Percentiles rank a stretch among this genome's conserved stretches.
phyloP scores from a whole-genome alignment of 2,329 filamentous ascomycete genomes.

The Paraconiothyrium sp. region DNA sequence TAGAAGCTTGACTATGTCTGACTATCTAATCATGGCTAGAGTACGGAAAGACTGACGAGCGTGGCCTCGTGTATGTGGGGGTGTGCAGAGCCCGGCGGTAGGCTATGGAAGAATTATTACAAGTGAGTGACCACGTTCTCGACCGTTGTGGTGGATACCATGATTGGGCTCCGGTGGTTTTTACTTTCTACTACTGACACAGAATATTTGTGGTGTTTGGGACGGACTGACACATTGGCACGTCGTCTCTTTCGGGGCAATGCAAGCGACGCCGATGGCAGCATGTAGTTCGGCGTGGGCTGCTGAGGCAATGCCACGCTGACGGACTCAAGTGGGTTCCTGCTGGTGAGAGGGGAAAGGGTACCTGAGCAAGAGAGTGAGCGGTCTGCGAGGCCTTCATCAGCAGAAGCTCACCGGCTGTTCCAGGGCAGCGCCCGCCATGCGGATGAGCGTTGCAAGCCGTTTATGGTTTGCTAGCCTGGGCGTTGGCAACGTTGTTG shows the following conservation, averaged over 20 bases:
- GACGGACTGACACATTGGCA: not conserved
- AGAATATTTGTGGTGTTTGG: not conserved
- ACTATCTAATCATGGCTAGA: not conserved
- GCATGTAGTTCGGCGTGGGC: not conserved
- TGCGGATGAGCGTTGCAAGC: constrained; percentile 29
- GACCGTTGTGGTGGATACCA: constrained; percentile 2
- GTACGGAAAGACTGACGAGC: not conserved
- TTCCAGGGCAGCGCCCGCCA: constrained; percentile 19
- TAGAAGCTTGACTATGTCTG: constrained; percentile 2
- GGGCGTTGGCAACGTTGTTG: constrained; percentile 28
- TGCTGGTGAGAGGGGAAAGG: constrained; percentile 7
- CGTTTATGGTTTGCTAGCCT: constrained; percentile 12
- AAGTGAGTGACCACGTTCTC: constrained; percentile 1
- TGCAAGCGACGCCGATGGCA: not conserved
- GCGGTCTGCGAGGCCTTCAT: constrained; percentile 18
- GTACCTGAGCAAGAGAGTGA: constrained; percentile 2
- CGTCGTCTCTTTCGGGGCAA: not conserved
- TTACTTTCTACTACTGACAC: constrained; percentile 3
- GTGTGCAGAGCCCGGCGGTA: not conserved
- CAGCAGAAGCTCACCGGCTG: constrained; percentile 34
- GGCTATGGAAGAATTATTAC: not conserved
- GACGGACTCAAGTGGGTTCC: not conserved
- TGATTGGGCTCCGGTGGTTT: not conserved
- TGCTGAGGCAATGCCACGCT: constrained; percentile 5
- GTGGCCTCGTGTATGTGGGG: not conserved